These are phyloP conservation scores for Jacaranda mimosifolia DNA, from an alignment of 257 asterid species.

Conservation along the genomic window DNA sequence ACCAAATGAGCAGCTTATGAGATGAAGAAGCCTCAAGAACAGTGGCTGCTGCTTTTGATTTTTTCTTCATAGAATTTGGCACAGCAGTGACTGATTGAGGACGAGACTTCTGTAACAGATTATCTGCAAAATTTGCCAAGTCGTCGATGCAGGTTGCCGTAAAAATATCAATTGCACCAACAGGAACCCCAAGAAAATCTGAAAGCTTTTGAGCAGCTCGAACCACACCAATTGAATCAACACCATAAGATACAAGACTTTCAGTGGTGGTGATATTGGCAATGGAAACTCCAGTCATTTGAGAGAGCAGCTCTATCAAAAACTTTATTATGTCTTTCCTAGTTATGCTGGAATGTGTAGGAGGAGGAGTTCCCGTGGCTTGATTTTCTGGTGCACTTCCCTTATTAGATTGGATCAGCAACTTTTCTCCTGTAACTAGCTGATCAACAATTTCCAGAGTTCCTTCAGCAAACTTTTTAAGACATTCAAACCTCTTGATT, in stretches of 20 bases:
- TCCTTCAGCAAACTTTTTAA: slow-evolving; percentile 58
- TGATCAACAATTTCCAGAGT: slow-evolving; percentile 49
- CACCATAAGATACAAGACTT: slow-evolving; percentile 61
- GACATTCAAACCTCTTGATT: slow-evolving; percentile 69
- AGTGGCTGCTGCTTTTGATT: slow-evolving; percentile 24
- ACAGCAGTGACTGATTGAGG: slow-evolving; percentile 30
- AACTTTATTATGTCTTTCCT: slow-evolving; percentile 49
- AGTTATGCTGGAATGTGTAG: slow-evolving; percentile 32
- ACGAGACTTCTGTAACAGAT: slow-evolving; percentile 46
- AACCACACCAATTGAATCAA: slow-evolving; percentile 65
- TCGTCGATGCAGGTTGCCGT: slow-evolving; percentile 69
- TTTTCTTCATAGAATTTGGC: slow-evolving; percentile 30
- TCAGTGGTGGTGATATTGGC: slow-evolving; percentile 52
- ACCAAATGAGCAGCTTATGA: slow-evolving; percentile 49
- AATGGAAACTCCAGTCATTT: slow-evolving; percentile 54
- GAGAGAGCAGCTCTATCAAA: slow-evolving; percentile 54
- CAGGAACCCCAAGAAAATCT: slow-evolving; percentile 56
- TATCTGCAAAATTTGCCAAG: slow-evolving; percentile 52
- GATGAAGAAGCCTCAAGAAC: slow-evolving; percentile 40
- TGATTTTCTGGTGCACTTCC: slow-evolving; percentile 21
- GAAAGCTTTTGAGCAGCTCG: slow-evolving; percentile 70
- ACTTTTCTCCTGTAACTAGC: slow-evolving; percentile 36
- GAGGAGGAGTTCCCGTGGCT: slow-evolving; percentile 20
- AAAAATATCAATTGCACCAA: slow-evolving; percentile 68
- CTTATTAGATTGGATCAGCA: slow-evolving; percentile 18